Conservation (phyloP, 805 yeast genomes). For the Suhomyces sp. region DNA sequence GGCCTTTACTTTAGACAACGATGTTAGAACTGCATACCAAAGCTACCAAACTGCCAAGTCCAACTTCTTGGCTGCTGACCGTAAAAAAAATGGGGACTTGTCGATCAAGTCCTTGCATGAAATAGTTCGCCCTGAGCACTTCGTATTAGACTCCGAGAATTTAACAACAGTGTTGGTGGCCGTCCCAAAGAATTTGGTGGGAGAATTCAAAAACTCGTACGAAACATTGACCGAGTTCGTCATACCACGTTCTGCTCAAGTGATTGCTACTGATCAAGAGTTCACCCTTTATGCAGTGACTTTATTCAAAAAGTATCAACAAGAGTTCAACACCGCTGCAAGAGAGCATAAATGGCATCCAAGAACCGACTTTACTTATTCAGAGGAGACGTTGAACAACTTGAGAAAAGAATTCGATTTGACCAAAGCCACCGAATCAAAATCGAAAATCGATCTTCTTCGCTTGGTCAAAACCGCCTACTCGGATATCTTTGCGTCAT, state of each 20-base stretch:
- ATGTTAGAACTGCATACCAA: conserved; percentile 73
- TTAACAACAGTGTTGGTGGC: conserved; percentile 83
- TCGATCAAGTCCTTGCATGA: conserved; percentile 89
- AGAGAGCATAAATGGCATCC: conserved; percentile 90
- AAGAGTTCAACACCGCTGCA: conserved; percentile 64
- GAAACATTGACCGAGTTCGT: conserved; percentile 79
- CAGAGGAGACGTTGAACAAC: conserved; percentile 69
- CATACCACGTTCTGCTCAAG: conserved; percentile 84
- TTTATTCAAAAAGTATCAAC: conserved; percentile 75
- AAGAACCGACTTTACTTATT: conserved; percentile 79
- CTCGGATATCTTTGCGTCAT: conserved; percentile 75
- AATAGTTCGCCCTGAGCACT: conserved; percentile 77
- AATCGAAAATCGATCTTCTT: conserved; percentile 69
- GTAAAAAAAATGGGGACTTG: conserved; percentile 91
- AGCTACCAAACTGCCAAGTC: conserved; percentile 80
- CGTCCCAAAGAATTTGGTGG: conserved; percentile 66
- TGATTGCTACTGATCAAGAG: conserved; percentile 71
- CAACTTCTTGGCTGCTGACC: conserved; percentile 80
- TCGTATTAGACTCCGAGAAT: conserved; percentile 83
- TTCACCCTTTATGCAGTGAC: conserved; percentile 74
- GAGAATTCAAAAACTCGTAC: conserved; percentile 64
- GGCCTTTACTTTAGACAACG: conserved; percentile 78
- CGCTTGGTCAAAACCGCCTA: conserved; percentile 89
- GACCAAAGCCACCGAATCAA: conserved; percentile 71
- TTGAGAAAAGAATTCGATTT: conserved; percentile 75